Base-by-base conservation (phyloP, 1,284 basidiomycete species). In the Ustilago bromivora region DNA sequence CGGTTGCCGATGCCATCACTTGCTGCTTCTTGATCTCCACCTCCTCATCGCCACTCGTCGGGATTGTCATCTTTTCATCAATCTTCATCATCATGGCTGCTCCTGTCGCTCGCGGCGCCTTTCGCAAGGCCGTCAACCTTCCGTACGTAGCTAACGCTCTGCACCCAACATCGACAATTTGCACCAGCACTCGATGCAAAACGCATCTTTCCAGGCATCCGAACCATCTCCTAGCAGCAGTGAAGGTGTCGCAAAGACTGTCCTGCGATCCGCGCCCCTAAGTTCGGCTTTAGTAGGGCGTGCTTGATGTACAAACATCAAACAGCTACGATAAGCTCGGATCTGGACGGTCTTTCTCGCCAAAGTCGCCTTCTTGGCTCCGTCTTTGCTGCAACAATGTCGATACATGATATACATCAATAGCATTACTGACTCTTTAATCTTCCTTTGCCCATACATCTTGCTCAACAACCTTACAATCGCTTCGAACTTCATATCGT, bases 111-210 rank as follows among this genome's bases (percentile, higher is more conserved):
- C 72, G 76, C 56, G 76, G 83, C 61, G 75, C 84, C 69, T 78
- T 81, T 60, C 83, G 86, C 78, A 85, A 78, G 76, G 92, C 92
- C 78, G 88, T 94, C 86, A 94, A 91, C 88, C 89, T 96, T 83
- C 88, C 93, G 79, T 81, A 72, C 63, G 79, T 81, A 58, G 58
- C 57, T 40, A 11, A 36, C 2, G 19, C 36, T 23, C 51, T n/a
- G 52, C 63, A 62, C 38, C 31, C 68, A 12, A 35, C 38, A 28
- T 23, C 28, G 4, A n/a, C 10, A 13, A n/a, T 28, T 23, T 17
- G 15, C 52, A 58, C 23, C 35, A 12, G 23, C 13, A 31, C 32
- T 54, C 60, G 43, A 63, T 43, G 32, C n/a, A 38, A 2, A 9
- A 28, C 34, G n/a, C n/a, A 38, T n/a, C n/a, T 11, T 55, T n/a